phyloP scores from a whole-genome alignment of 805 yeast genomes.

The Kuraishia ogatae region DNA sequence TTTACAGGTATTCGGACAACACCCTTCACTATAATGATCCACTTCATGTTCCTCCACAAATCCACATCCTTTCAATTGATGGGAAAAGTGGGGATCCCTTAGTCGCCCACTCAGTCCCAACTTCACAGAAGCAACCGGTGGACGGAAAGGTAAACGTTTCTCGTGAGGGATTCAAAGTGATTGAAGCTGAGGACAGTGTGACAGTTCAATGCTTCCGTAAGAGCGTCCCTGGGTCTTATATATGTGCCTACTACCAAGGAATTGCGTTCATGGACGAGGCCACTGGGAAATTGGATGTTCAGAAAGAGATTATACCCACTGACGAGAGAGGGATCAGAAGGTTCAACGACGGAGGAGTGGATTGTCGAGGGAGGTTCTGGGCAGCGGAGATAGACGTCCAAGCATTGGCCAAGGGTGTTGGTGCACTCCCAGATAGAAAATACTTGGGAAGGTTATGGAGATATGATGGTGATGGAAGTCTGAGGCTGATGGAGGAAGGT shows the following conservation, averaged over 20 bases:
- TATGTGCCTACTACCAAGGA: constrained; percentile 23
- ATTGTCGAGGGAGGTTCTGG: constrained; percentile 38
- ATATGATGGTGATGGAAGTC: constrained; percentile 23
- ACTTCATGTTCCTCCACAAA: constrained; percentile 13
- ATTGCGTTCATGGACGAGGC: constrained; percentile 23
- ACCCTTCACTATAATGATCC: constrained; percentile 26
- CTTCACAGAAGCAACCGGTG: constrained; percentile 3
- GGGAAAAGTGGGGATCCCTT: constrained; percentile 15
- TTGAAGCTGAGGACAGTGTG: constrained; percentile 18
- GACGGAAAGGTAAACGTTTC: constrained; percentile 6
- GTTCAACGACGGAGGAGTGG: constrained; percentile 16
- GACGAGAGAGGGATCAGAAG: constrained; percentile 15
- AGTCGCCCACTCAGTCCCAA: constrained; percentile 5
- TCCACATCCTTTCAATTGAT: constrained; percentile 18
- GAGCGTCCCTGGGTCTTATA: constrained; percentile 18
- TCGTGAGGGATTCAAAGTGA: constrained; percentile 13
- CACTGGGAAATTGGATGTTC: constrained; percentile 20
- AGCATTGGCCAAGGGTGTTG: constrained; percentile 17
- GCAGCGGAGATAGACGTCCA: constrained; percentile 28
- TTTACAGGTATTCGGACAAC: constrained; percentile 20
- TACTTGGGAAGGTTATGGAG: constrained; percentile 22
- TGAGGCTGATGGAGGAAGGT: constrained; percentile 18
- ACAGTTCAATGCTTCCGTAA: constrained; percentile 22
- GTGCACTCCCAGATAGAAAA: constrained; percentile 8
- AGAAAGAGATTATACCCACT: constrained; percentile 20